Conservation (phyloP, 2,329 filamentous ascomycete genomes). For the Penicillium sp. region DNA sequence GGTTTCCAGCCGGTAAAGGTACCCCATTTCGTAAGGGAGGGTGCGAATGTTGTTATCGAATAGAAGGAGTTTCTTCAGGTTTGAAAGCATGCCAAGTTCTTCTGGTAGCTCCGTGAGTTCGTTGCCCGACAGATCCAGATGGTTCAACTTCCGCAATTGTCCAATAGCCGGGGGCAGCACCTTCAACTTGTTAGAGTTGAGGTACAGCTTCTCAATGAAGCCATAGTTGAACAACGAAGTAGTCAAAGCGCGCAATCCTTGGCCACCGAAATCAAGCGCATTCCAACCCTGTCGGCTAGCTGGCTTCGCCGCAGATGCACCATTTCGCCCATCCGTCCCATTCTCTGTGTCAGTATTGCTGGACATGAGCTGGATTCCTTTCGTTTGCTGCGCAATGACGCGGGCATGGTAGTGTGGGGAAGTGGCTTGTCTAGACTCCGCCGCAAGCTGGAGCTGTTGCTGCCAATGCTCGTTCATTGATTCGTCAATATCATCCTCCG, state of each 20-base stretch:
- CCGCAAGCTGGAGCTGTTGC: slow-evolving; percentile 71
- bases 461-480: slow-evolving; percentile 69
- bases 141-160: slow-evolving; percentile 66
- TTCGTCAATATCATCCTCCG: slow-evolving; percentile 49
- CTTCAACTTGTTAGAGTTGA: slow-evolving; percentile 84
- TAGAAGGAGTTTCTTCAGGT: slow-evolving; percentile 71
- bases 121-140: slow-evolving; percentile 84
- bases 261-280: slow-evolving; percentile 89
- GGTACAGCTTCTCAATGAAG: slow-evolving; percentile 84
- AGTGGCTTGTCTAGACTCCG: slow-evolving; percentile 62
- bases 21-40: slow-evolving; percentile 78
- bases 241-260: slow-evolving; percentile 76
- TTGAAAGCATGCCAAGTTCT: slow-evolving; percentile 94
- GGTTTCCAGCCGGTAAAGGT: slow-evolving; percentile 76
- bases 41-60: slow-evolving; percentile 83
- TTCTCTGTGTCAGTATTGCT: slow-evolving; percentile 44
- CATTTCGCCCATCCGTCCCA: slow-evolving; percentile 51
- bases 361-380: slow-evolving; percentile 40
- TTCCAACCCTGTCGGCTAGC: slow-evolving; percentile 69
- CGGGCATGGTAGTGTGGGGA: slow-evolving; percentile 61
- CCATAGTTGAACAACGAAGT: slow-evolving; percentile 73
- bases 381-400: slow-evolving; percentile 41
- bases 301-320: slow-evolving; percentile 54
- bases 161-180: slow-evolving; percentile 74
- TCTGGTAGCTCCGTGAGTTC: slow-evolving; percentile 70